Evolutionary conservation across 2,329 filamentous ascomycete species (phyloP), one percentile per base, ranked within the genome.

Genomic region (Colletotrichum noveboracense): DNA sequence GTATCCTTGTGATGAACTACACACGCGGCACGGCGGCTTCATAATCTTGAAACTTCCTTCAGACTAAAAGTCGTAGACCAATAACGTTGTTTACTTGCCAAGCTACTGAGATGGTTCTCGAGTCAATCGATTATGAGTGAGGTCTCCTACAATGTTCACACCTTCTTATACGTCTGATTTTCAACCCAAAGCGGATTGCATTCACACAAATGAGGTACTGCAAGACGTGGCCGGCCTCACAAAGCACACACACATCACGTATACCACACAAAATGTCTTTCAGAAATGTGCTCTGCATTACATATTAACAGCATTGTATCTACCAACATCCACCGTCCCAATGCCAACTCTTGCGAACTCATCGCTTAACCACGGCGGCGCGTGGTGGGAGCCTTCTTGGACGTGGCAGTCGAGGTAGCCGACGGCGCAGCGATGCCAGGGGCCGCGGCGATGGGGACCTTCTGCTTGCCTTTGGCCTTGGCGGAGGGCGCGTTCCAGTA

Each of bases 401-500:
- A 38, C 36, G 85, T 82, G 8, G 26, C 80, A 13, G 78, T 79
- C 7, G 79, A 76, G 7, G 76, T 79, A 24, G 78, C 79, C 26
- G 74, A 72, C 13, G 76, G 43, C n/a, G 71, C 67, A 10, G 76
- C 30, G 18, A 34, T 21, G 18, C 30, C 28, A n/a, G 70, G 73
- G 13, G 83, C 79, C 12, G 78, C 71, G 30, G 76, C 83, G 7
- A 76, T 10, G 10, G 71, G 74, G 26, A 76, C 74, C 80, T 85
- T 86, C 71, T 82, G 83, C 83, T 89, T 89, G 71, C 83, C 83
- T 80, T 85, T 85, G 58, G 82, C 82, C 81, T 87, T 88, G 77
- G 84, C 82, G 16, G 89, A 88, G 12, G 90, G 90, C 9, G 89
- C 86, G 81, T 98, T 98, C 97, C 97, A 99, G 89, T 98, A 98